phyloP scores from a whole-genome alignment of 768 basidiomycete species.

The Suillus paluster region DNA sequence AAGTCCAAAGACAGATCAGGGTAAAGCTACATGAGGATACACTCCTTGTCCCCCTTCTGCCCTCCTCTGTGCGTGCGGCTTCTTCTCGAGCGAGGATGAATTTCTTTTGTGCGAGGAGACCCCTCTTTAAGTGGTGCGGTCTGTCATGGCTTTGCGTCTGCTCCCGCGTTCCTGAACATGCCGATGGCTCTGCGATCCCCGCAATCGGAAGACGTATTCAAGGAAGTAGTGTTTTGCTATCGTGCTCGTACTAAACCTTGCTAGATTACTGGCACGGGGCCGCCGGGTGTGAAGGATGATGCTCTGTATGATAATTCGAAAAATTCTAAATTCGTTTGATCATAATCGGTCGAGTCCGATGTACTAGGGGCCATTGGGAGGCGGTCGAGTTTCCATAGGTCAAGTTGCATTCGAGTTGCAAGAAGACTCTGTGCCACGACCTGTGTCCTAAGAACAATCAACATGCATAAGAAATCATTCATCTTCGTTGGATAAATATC shows the following conservation, averaged over 20 bases:
- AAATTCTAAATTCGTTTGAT: background rate
- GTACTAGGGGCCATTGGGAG: background rate
- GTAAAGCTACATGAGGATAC: background rate
- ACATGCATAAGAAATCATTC: background rate
- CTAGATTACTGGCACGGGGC: background rate
- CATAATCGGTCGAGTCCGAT: background rate
- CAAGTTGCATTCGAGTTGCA: conserved; percentile 1
- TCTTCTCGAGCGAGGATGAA: background rate
- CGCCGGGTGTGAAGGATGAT: background rate
- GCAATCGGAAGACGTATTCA: background rate
- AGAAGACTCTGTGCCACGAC: background rate
- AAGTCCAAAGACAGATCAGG: background rate
- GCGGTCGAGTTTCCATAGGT: background rate
- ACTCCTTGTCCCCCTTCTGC: background rate
- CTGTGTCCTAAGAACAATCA: background rate
- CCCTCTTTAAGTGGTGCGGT: background rate
- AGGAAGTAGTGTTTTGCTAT: background rate
- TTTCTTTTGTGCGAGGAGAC: background rate
- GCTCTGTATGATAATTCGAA: background rate
- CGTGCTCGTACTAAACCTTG: background rate
- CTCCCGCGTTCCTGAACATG: no score
- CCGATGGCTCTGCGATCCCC: background rate
- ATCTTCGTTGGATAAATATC: background rate
- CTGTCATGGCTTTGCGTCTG: background rate
- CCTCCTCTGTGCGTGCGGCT: background rate